Evolutionary conservation across 2,329 filamentous ascomycete genomes (phyloP).

Genomic region (Westerdykella aurantiaca): DNA sequence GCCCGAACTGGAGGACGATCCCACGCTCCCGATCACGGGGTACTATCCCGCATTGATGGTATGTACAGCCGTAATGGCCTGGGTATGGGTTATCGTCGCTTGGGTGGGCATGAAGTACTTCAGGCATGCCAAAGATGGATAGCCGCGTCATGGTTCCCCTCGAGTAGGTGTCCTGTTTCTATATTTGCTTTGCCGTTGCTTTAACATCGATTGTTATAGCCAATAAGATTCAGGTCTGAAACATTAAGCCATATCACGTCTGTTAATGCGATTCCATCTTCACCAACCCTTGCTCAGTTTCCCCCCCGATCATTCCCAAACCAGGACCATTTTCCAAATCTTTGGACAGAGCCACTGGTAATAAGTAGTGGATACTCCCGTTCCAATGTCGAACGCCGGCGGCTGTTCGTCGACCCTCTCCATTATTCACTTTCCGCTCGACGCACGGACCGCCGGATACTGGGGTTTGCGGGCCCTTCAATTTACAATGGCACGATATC

Average conservation of each 20-base stretch:
- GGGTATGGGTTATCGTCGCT: constrained; percentile 96
- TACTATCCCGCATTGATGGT: constrained; percentile 96
- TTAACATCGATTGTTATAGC: constrained; percentile 18
- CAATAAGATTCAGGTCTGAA: constrained; percentile 29
- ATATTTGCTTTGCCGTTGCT: constrained; percentile 15
- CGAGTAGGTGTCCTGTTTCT: constrained; percentile 13
- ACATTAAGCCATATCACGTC: constrained; percentile 25
- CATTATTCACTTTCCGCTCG: constrained; percentile 3
- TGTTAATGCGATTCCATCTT: constrained; percentile 11
- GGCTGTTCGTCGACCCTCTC: constrained; percentile 9
- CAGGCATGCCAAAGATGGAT: constrained; percentile 73
- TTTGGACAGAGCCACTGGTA: constrained; percentile 4
- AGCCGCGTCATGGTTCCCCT: constrained; percentile 14
- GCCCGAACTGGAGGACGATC: constrained; percentile 90
- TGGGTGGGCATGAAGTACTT: constrained; percentile 99
- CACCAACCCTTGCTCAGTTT: constrained; percentile 1
- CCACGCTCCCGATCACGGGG: constrained; percentile 87
- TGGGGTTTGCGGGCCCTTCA: constrained; percentile 9
- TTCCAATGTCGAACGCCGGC: constrained; percentile 6
- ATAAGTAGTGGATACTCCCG: constrained; percentile 9
- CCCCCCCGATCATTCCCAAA: neutral
- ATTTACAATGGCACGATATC: constrained; percentile 19
- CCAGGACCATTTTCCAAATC: constrained; percentile 10
- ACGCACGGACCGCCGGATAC: constrained; percentile 12
- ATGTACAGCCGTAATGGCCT: constrained; percentile 91